These are phyloP conservation scores for Phialophora macrospora DNA, from an alignment of 2,329 filamentous ascomycete species.

Conservation along the genomic window DNA sequence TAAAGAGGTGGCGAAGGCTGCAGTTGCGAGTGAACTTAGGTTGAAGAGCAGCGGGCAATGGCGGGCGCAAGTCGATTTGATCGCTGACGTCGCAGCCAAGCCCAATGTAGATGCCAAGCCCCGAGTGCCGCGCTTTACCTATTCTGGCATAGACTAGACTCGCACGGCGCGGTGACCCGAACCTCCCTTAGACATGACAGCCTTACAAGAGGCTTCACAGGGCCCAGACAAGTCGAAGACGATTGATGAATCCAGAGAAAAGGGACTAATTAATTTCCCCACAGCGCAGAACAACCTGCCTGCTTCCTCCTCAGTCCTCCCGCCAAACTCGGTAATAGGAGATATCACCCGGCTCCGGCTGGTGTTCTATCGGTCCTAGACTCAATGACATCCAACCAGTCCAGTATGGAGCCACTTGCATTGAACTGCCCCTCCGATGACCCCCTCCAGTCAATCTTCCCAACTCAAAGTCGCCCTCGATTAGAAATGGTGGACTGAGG, in stretches of 20 bases:
- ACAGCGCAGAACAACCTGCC: not conserved
- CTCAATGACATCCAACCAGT: slow-evolving; percentile 21
- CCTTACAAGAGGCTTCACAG: not conserved
- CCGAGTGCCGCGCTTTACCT: not conserved
- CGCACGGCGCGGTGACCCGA: not conserved
- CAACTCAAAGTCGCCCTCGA: slow-evolving; percentile 9
- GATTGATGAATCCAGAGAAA: not conserved
- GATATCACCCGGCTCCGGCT: not conserved
- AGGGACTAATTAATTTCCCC: slow-evolving; percentile 19
- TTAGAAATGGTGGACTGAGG: slow-evolving; percentile 19
- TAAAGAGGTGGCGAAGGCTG: not conserved
- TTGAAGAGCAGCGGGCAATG: slow-evolving; percentile 2
- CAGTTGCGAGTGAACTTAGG: not conserved
- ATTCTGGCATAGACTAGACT: not conserved
- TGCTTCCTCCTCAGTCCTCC: not conserved
- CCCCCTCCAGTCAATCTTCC: slow-evolving; percentile 2
- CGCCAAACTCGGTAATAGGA: not conserved
- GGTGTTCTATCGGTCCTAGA: slow-evolving; percentile 9
- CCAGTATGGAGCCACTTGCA: not conserved
- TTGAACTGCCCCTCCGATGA: slow-evolving; percentile 7
- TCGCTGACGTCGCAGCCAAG: slow-evolving; percentile 26
- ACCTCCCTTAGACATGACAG: not conserved
- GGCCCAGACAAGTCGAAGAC: not conserved
- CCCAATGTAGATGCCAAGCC: slow-evolving; percentile 15
- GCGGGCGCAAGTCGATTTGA: not conserved